A percentile compares a stretch with the other conserved stretches of the same genome.
Conservation (phyloP, 164 flowering plant genomes). For the Vitis amurensis region DNA sequence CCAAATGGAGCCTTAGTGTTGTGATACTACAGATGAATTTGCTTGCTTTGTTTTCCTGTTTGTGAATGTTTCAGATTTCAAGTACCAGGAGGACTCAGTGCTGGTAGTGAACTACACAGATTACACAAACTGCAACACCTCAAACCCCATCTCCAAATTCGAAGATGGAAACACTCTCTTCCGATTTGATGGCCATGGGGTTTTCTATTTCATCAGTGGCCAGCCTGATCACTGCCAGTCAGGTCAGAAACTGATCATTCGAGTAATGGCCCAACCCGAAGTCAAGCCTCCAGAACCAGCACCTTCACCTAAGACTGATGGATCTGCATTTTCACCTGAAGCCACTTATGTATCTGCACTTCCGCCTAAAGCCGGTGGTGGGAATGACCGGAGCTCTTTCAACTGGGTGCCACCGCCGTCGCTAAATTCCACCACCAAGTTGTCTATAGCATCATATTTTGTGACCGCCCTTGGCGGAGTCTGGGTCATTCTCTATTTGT, state of each 20-base stretch:
- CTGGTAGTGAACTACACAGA: constrained; percentile 41
- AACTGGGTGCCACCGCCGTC: constrained; percentile 10
- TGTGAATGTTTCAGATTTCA: constrained; percentile 39
- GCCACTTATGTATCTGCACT: neutral
- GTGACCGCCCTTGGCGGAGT: constrained; percentile 29
- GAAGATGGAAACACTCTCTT: constrained; percentile 45
- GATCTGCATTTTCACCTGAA: neutral
- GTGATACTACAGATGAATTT: neutral
- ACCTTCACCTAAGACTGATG: too few relatives aligned
- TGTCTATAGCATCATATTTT: constrained; percentile 26
- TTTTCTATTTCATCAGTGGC: constrained; percentile 47
- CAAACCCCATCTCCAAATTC: constrained; percentile 30
- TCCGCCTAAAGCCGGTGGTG: constrained; percentile 1
- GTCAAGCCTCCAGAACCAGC: neutral
- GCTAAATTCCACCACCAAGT: constrained; percentile 27
- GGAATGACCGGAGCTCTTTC: constrained; percentile 9
- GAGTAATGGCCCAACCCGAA: constrained; percentile 44
- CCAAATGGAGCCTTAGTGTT: neutral
- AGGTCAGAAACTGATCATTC: constrained; percentile 47
- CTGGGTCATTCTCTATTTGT: constrained; percentile 24
- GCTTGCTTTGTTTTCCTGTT: neutral
- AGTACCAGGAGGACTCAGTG: constrained; percentile 60
- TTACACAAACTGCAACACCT: constrained; percentile 35
- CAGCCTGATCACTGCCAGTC: constrained; percentile 35
- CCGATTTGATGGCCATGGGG: constrained; percentile 44